phyloP scores from a whole-genome alignment of 2,329 filamentous ascomycete species.

The Blastomyces silverae region DNA sequence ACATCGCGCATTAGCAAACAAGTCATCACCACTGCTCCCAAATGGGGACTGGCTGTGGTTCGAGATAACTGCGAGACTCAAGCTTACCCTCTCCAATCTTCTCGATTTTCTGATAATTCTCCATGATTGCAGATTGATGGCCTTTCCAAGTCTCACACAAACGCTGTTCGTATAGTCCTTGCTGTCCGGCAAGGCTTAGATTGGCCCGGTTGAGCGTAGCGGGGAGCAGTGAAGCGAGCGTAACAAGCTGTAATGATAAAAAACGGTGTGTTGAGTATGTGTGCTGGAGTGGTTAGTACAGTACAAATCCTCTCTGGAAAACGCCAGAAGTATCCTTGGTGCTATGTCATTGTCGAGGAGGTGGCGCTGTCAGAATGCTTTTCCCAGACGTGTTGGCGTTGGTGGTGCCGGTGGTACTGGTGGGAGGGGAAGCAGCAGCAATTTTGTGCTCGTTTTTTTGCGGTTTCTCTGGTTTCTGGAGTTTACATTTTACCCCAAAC shows the following conservation, averaged over 20 bases:
- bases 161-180: not conserved
- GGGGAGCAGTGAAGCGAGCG: constrained; percentile 1
- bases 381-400: not conserved
- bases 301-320: constrained; percentile 11
- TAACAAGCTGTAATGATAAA: constrained; percentile 2
- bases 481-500: constrained; percentile 18
- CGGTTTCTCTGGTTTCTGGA: constrained; percentile 11
- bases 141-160: not conserved
- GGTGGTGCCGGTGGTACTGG: not conserved
- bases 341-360: constrained; percentile 13
- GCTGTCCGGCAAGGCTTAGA: not conserved
- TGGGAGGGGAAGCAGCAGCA: not conserved
- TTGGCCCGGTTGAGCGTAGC: constrained; percentile 1
- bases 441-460: not conserved
- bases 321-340: not conserved
- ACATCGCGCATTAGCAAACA: not conserved
- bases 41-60: not conserved
- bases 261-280: not conserved
- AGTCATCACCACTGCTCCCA: not conserved
- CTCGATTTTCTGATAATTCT: constrained; percentile 94
- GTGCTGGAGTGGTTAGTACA: constrained; percentile 12
- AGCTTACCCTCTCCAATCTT: constrained; percentile 86
- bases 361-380: constrained; percentile 1
- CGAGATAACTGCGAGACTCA: not conserved
- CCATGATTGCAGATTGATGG: constrained; percentile 52